These are phyloP conservation scores for Thelonectria blattea DNA, from an alignment of 2,329 filamentous ascomycete genomes.

Conservation along the genomic window DNA sequence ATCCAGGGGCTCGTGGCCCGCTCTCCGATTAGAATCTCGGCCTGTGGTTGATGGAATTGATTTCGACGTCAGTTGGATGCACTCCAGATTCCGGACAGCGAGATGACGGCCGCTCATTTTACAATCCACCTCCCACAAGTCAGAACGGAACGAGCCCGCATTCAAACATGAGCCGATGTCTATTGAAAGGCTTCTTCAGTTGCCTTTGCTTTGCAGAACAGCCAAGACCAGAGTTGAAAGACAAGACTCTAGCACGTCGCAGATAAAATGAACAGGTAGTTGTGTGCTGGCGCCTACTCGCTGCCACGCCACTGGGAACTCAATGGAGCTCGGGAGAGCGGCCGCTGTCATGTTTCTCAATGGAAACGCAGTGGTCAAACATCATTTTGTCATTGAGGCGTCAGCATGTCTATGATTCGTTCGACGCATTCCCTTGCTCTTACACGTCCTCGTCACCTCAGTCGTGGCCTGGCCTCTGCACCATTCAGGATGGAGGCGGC, in stretches of 20 bases:
- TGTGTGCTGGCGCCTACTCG: conserved; percentile 21
- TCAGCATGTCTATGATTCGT: background rate
- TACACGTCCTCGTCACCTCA: background rate
- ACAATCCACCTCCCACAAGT: conserved; percentile 15
- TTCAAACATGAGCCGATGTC: conserved; percentile 18
- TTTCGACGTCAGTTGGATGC: conserved; percentile 30
- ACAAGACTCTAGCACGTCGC: conserved; percentile 34
- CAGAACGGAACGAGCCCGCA: conserved; percentile 24
- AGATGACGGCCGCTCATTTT: conserved; percentile 9
- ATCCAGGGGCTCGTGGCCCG: conserved; percentile 29
- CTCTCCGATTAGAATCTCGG: conserved; percentile 31
- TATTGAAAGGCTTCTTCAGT: conserved; percentile 17
- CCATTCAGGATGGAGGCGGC: background rate
- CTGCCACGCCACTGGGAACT: conserved; percentile 28
- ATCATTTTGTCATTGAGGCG: conserved; percentile 4
- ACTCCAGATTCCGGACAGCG: conserved; percentile 15
- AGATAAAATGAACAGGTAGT: conserved; percentile 33
- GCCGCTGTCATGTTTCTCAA: conserved; percentile 28
- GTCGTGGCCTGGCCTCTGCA: conserved; percentile 1
- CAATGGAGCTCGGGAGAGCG: conserved; percentile 15
- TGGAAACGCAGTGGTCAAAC: conserved; percentile 21
- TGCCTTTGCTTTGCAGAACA: conserved; percentile 14
- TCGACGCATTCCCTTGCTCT: background rate
- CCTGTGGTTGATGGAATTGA: conserved; percentile 39
- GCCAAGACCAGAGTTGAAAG: conserved; percentile 17